Conservation (phyloP, 495 filamentous ascomycete species). For the Xylaria flabelliformis region DNA sequence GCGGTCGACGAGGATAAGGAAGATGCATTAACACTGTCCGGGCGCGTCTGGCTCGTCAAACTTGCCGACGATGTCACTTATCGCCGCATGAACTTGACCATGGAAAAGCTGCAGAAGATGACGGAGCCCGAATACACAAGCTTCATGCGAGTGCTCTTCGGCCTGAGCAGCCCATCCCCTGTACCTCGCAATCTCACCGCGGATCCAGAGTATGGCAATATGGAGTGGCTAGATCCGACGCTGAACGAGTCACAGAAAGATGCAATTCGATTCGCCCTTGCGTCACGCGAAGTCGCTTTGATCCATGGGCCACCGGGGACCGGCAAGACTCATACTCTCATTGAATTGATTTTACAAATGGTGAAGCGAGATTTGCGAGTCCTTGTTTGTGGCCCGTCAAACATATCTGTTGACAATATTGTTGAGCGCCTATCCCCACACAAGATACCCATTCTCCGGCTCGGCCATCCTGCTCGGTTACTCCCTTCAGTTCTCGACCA, state of each 20-base stretch:
- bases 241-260: slow-evolving; percentile 92
- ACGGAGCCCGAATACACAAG: slow-evolving; percentile 69
- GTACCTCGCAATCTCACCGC: slow-evolving; percentile 52
- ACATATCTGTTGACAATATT: slow-evolving; percentile 98
- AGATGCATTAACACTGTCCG: slow-evolving; percentile 65
- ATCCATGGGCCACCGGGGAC: slow-evolving; percentile 98
- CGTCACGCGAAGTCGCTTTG: slow-evolving; percentile 81
- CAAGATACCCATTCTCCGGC: slow-evolving; percentile 83
- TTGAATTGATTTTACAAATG: slow-evolving; percentile 91
- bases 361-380: slow-evolving; percentile 72
- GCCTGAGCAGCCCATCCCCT: slow-evolving; percentile 64
- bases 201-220: slow-evolving; percentile 47
- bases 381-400: slow-evolving; percentile 93
- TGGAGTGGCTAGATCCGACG: slow-evolving; percentile 77
- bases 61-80: slow-evolving; percentile 95
- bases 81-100: slow-evolving; percentile 87
- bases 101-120: slow-evolving; percentile 80
- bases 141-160: slow-evolving; percentile 86
- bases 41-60: slow-evolving; percentile 75
- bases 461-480: slow-evolving; percentile 91
- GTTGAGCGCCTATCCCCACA: slow-evolving; percentile 88
- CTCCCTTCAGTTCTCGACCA: slow-evolving; percentile 88
- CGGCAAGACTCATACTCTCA: slow-evolving; percentile 95
- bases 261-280: slow-evolving; percentile 87
- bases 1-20: slow-evolving; percentile 67